A percentile compares a stretch with the other conserved stretches of the same genome.
These are phyloP conservation scores for Grosmannia huntii DNA, from an alignment of 2,329 filamentous ascomycete genomes.

Conservation along the genomic window DNA sequence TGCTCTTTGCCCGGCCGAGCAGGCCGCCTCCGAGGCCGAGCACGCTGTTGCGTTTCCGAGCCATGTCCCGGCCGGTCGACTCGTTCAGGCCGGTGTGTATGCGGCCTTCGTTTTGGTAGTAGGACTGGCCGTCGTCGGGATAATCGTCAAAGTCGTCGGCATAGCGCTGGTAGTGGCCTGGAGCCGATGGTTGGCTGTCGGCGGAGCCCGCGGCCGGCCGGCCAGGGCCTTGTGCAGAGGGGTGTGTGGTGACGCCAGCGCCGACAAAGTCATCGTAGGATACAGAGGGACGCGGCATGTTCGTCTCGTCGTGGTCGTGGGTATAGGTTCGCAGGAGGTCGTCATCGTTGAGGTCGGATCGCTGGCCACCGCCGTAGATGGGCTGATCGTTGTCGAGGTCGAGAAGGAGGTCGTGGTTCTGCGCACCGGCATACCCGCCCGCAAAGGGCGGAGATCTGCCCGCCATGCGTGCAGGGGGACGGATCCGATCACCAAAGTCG, in stretches of 20 bases:
- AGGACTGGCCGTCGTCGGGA: constrained; percentile 63
- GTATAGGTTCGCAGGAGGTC: constrained; percentile 65
- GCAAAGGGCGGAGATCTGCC: constrained; percentile 40
- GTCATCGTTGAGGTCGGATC: constrained; percentile 57
- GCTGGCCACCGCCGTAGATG: constrained; percentile 62
- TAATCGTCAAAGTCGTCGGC: constrained; percentile 78
- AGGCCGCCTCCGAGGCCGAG: constrained; percentile 76
- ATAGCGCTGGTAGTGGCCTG: constrained; percentile 85
- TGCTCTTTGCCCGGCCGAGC: constrained; percentile 77
- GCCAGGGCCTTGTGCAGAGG: constrained; percentile 20
- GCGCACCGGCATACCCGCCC: constrained; percentile 22
- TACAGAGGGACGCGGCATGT: constrained; percentile 63
- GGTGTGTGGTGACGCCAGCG: constrained; percentile 37
- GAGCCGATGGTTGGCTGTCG: constrained; percentile 58
- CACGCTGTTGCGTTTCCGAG: constrained; percentile 77
- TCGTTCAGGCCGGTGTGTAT: constrained; percentile 29
- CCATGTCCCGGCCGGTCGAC: constrained; percentile 32
- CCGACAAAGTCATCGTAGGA: constrained; percentile 95
- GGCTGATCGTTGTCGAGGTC: constrained; percentile 62
- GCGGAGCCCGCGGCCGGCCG: constrained; percentile 14
- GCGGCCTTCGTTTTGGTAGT: constrained; percentile 66
- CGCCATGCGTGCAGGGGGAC: constrained; percentile 42
- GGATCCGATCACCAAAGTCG: constrained; percentile 8
- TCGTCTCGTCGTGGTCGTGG: constrained; percentile 42
- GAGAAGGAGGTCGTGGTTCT: constrained; percentile 56